A percentile compares a stretch with the other conserved stretches of the same genome.
Evolutionary conservation across 2,329 filamentous ascomycete genomes (phyloP).

Genomic region (Pseudogymnoascus sp.): DNA sequence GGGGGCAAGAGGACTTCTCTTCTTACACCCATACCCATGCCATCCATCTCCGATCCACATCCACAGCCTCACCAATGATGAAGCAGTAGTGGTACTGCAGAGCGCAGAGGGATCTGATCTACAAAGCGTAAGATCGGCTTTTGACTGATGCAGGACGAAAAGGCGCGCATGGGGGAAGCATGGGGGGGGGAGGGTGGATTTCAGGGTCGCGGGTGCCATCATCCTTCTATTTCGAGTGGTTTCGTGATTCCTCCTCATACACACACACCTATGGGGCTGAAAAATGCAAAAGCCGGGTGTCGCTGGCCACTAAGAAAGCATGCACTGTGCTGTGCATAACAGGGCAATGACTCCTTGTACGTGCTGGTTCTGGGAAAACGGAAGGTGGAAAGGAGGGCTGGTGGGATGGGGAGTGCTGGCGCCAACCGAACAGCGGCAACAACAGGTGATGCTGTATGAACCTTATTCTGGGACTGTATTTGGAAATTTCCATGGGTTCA

Average conservation of each 20-base stretch:
- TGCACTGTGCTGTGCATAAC: not conserved
- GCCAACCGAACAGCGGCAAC: not conserved
- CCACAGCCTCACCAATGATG: not conserved
- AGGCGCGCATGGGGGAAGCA: not conserved
- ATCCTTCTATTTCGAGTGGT: not conserved
- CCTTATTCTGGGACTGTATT: not conserved
- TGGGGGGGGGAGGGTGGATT: not conserved
- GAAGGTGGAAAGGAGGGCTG: not conserved
- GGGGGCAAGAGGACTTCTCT: not conserved
- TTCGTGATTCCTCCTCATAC: not conserved
- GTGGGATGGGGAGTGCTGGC: not conserved
- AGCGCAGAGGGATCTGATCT: not conserved
- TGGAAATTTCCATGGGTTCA: not conserved
- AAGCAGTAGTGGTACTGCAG: not conserved
- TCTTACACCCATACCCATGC: not conserved
- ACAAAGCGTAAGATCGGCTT: not conserved
- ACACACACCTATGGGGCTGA: not conserved
- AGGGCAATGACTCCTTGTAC: not conserved
- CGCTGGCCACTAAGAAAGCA: not conserved
- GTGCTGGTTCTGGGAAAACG: not conserved
- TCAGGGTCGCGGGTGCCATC: not conserved
- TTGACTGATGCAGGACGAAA: slow-evolving; percentile 1
- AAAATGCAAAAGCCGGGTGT: not conserved
- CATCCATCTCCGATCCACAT: not conserved
- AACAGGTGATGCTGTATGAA: not conserved